Evolutionary conservation across 257 asterid species (phyloP).

Genomic region (Ophiorrhiza pumila): DNA sequence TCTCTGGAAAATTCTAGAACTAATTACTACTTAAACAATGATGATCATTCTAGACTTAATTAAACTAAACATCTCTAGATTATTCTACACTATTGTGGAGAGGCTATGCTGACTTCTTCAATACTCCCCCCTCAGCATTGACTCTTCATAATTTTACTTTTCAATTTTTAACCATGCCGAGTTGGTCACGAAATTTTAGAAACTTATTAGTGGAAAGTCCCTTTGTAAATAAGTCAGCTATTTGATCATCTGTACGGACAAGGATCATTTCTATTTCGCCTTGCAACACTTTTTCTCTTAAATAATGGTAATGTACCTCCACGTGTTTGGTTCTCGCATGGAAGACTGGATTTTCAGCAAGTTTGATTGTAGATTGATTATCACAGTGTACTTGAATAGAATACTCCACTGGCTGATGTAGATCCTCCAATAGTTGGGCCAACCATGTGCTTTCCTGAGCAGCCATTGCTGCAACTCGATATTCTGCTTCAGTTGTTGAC

Average conservation of each 20-base stretch:
- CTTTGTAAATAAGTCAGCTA: not conserved
- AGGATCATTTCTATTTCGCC: not conserved
- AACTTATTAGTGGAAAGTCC: not conserved
- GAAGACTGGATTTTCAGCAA: not conserved
- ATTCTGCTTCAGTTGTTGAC: conserved; percentile 2
- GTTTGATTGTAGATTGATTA: not conserved
- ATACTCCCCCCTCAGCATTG: too few species aligned
- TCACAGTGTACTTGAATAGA: not conserved
- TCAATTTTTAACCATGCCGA: too few species aligned
- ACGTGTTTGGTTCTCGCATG: not conserved
- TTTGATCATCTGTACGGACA: not conserved
- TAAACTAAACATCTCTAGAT: too few species aligned
- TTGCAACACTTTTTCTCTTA: not conserved
- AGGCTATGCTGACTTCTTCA: too few species aligned
- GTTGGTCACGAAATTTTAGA: too few species aligned
- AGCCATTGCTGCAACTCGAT: not conserved
- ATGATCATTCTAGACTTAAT: too few species aligned
- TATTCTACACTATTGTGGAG: too few species aligned
- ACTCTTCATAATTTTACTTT: too few species aligned
- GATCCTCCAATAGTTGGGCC: not conserved
- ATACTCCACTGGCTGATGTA: not conserved
- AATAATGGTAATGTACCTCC: not conserved
- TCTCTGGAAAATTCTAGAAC: too few species aligned
- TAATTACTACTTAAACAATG: too few species aligned
- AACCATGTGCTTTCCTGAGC: not conserved